A percentile compares a stretch with the other conserved stretches of the same genome.
phyloP scores from a whole-genome alignment of 164 flowering plant species.

The Berberis thunbergii region DNA sequence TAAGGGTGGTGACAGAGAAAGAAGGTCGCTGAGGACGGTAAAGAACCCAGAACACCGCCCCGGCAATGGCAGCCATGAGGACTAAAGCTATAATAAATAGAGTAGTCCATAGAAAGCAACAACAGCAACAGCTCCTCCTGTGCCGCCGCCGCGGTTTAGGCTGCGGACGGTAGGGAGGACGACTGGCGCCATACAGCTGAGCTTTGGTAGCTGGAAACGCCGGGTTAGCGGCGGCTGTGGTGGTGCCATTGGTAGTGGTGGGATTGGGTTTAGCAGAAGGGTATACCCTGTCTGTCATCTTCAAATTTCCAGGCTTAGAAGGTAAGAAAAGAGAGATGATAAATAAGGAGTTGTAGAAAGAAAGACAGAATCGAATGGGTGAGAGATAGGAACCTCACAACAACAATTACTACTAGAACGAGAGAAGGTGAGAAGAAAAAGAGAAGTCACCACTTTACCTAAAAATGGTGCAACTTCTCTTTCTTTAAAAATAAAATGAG shows the following conservation, averaged over 20 bases:
- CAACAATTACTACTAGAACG: no score
- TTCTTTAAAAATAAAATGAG: no score
- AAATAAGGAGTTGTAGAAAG: no score
- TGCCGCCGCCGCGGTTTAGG: constrained; percentile 37
- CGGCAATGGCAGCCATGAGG: constrained; percentile 47
- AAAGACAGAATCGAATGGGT: no score
- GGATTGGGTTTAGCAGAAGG: no score
- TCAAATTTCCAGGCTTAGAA: no score
- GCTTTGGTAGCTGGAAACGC: constrained; percentile 57
- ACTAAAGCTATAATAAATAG: constrained; percentile 36
- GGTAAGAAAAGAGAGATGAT: no score
- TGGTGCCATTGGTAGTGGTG: background rate
- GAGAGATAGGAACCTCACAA: no score
- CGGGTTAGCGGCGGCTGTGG: background rate
- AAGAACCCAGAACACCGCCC: constrained; percentile 41
- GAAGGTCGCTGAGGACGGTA: constrained; percentile 77
- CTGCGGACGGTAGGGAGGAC: constrained; percentile 62
- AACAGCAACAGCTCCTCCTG: constrained; percentile 46
- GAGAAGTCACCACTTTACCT: no score
- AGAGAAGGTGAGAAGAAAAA: no score
- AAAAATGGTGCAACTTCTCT: no score
- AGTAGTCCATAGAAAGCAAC: constrained; percentile 41
- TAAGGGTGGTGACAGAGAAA: constrained; percentile 57
- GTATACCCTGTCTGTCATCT: no score
- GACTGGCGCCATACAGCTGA: constrained; percentile 54